Conservation (phyloP, 129 eudicot genomes). For the Daucus carota region DH1_v3.0 NC_030382.2:48364501-48365000, state of each 20-base stretch:
- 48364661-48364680: not conserved
- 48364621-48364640: not conserved
- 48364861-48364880: conserved; percentile 67
- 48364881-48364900: conserved; percentile 76
- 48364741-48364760: conserved; percentile 92
- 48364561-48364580: not conserved
- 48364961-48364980: conserved; percentile 82
- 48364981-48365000: conserved; percentile 85
- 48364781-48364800: conserved; percentile 97
- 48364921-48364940: conserved; percentile 86
- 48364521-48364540: not conserved
- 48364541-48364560: not conserved
- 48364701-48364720: not conserved
- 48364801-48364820: conserved; percentile 85
- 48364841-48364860: conserved; percentile 88
- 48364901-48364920: conserved; percentile 81
- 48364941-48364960: conserved; percentile 89
- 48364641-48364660: not conserved
- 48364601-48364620: conserved; percentile 4
- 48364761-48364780: conserved; percentile 72
- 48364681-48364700: not conserved
- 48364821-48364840: conserved; percentile 90
- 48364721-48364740: conserved; percentile 71
- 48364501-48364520: not conserved
- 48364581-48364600: not conserved